Base-by-base conservation (phyloP, 805 yeast species). In the Wickerhamomyces bisporus region DNA sequence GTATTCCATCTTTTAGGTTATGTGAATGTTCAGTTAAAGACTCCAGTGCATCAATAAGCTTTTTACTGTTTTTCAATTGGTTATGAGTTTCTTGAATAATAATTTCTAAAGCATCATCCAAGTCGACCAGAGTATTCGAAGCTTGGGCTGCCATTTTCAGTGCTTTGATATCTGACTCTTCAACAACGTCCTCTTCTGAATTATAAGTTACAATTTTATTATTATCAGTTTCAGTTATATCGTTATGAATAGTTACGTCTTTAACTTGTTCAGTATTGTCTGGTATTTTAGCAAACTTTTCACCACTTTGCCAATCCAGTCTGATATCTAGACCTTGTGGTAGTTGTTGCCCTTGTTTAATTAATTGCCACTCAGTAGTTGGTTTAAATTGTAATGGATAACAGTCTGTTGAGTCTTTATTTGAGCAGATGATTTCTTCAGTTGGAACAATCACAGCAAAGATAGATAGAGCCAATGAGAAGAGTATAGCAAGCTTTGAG, bases 321-420 rank as follows among this genome's bases (percentile, higher is more conserved):
- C 86, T 68, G 11, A 88, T 76, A 57, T 57, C 59, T 25, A 85
- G 60, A 0, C 97, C 98, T 6, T 74, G 75, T 1, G 96, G 95
- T 4, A 89, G 69, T 7, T 73, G 69, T 52, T 86, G 96, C n/a
- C 80, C 87, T 34, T 74, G 80, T 47, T 62, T 68, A 5, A 89
- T 73, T 2, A 54, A 53, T 61, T 79, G 77, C 95, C 96, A 89
- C 45, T 82, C 75, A 1, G 54, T 43, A 0, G 79, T 60, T 1
- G 96, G 84, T 27, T 60, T 73, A 53, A 88, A 87, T 2, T 73
- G 43, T 30, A 61, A 61, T 1, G 86, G 83, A 51, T 83, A 83
- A 50, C 91, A 84, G 42, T 77, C 73, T 1, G 51, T 41, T 2
- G 69, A 64, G 36, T 68, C 62, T 2, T 57, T 51, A 16, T 64